These are phyloP conservation scores for Fusarium kyushuense DNA, from an alignment of 2,329 filamentous ascomycete species.

Conservation along the genomic window DNA sequence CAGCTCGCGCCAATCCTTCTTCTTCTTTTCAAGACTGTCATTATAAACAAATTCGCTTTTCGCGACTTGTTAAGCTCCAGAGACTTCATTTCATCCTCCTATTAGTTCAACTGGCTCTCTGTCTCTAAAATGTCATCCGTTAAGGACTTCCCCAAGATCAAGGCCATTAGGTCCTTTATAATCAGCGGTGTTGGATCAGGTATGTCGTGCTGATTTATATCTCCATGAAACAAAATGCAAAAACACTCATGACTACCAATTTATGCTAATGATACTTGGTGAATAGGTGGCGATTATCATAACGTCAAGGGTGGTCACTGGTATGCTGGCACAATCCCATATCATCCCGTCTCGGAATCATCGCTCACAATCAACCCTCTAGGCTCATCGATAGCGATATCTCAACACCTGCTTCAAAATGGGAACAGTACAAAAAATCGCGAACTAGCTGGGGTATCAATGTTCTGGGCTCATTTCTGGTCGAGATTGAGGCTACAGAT, in stretches of 20 bases:
- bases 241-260: background rate
- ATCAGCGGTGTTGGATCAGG: constrained; percentile 59
- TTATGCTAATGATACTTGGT: constrained; percentile 5
- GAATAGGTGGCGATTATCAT: constrained; percentile 83
- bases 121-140: constrained; percentile 59
- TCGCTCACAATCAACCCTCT: constrained; percentile 44
- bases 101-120: background rate
- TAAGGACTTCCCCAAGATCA: constrained; percentile 78
- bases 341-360: background rate
- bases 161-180: constrained; percentile 78
- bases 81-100: background rate
- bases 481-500: constrained; percentile 89
- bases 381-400: constrained; percentile 95
- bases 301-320: constrained; percentile 84
- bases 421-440: constrained; percentile 88
- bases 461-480: constrained; percentile 89
- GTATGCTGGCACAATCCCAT: constrained; percentile 53
- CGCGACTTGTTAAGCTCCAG: background rate
- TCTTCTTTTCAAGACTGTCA: constrained; percentile 2
- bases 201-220: constrained; percentile 22
- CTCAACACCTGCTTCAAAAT: constrained; percentile 90
- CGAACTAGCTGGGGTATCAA: constrained; percentile 97
- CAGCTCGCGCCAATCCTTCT: constrained; percentile 14
- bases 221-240: background rate
- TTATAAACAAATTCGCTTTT: constrained; percentile 3